Conservation (phyloP, 2,329 filamentous ascomycete species). For the Hymenotorrendiella dingleyae region DNA sequence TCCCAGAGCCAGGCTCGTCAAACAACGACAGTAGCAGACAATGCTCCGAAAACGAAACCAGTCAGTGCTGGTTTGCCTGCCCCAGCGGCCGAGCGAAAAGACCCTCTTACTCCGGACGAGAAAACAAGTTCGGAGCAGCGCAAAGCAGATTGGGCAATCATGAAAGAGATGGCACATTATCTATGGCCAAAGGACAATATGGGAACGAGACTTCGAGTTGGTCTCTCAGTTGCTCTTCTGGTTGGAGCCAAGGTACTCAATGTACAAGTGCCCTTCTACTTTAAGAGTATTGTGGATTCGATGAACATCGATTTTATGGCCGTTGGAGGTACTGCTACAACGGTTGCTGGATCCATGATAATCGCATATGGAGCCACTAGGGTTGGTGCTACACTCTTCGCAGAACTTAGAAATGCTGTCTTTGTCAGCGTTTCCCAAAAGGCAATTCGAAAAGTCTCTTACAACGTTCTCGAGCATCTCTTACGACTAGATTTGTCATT, state of each 20-base stretch:
- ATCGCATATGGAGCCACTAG: slow-evolving; percentile 85
- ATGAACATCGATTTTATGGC: slow-evolving; percentile 95
- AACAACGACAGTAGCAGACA: slow-evolving; percentile 17
- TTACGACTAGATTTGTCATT: slow-evolving; percentile 87
- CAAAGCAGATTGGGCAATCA: slow-evolving; percentile 96
- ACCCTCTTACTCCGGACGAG: slow-evolving; percentile 58
- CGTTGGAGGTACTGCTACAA: slow-evolving; percentile 80
- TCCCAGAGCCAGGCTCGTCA: slow-evolving; percentile 18
- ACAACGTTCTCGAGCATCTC: slow-evolving; percentile 88
- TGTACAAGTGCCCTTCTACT: slow-evolving; percentile 98
- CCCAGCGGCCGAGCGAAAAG: slow-evolving; percentile 31
- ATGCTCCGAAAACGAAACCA: slow-evolving; percentile 18
- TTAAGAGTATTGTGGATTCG: slow-evolving; percentile 94
- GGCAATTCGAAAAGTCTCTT: slow-evolving; percentile 83
- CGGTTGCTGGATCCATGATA: slow-evolving; percentile 87
- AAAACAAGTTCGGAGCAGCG: slow-evolving; percentile 80
- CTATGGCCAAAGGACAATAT: slow-evolving; percentile 89
- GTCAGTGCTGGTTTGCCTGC: slow-evolving; percentile 20
- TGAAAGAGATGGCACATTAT: slow-evolving; percentile 95
- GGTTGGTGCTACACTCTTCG: slow-evolving; percentile 82
- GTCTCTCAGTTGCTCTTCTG: slow-evolving; percentile 75
- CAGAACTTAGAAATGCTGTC: slow-evolving; percentile 90
- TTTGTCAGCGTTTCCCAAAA: slow-evolving; percentile 97
- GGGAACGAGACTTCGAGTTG: slow-evolving; percentile 77
- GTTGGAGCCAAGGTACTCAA: slow-evolving; percentile 92